phyloP scores from a whole-genome alignment of 2,329 filamentous ascomycete genomes.

The Tolypocladium tropicale region DNA sequence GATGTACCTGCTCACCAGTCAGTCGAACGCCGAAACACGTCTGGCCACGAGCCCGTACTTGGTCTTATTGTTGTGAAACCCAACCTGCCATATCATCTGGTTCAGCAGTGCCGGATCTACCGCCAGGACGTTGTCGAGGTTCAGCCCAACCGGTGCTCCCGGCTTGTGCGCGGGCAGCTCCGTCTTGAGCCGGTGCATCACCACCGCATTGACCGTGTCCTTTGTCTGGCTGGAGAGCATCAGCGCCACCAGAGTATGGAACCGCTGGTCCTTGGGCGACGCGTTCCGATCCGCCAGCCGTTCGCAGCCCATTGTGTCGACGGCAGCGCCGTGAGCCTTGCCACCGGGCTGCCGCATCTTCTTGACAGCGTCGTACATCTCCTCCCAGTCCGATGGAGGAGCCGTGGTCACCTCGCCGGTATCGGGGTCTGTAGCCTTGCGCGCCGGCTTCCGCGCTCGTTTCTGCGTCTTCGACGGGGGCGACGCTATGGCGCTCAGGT shows the following conservation, averaged over 20 bases:
- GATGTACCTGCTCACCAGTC: slow-evolving; percentile 39
- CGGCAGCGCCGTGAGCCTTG: slow-evolving; percentile 61
- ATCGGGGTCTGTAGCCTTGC: slow-evolving; percentile 27
- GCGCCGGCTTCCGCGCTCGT: slow-evolving; percentile 35
- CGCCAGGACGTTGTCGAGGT: slow-evolving; percentile 65
- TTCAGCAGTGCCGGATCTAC: slow-evolving; percentile 58
- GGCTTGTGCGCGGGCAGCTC: slow-evolving; percentile 48
- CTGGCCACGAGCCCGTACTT: slow-evolving; percentile 27
- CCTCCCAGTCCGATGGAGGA: slow-evolving; percentile 75
- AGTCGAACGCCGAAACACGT: neutral
- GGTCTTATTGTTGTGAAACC: slow-evolving; percentile 93
- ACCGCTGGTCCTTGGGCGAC: slow-evolving; percentile 50
- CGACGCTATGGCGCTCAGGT: slow-evolving; percentile 12
- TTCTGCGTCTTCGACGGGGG: slow-evolving; percentile 14
- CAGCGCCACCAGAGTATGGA: slow-evolving; percentile 77
- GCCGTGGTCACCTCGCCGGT: slow-evolving; percentile 28
- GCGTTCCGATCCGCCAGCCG: slow-evolving; percentile 49
- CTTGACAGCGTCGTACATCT: slow-evolving; percentile 67
- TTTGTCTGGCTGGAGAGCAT: slow-evolving; percentile 94
- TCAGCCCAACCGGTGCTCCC: slow-evolving; percentile 46
- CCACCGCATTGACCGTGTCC: slow-evolving; percentile 78
- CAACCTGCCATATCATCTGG: slow-evolving; percentile 69
- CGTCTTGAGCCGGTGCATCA: slow-evolving; percentile 69
- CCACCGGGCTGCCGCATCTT: slow-evolving; percentile 57
- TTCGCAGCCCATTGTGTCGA: slow-evolving; percentile 97